Evolutionary conservation across 331 rosid species (phyloP), one percentile per base, ranked within the genome.

Genomic region (Quercus phellos): DNA sequence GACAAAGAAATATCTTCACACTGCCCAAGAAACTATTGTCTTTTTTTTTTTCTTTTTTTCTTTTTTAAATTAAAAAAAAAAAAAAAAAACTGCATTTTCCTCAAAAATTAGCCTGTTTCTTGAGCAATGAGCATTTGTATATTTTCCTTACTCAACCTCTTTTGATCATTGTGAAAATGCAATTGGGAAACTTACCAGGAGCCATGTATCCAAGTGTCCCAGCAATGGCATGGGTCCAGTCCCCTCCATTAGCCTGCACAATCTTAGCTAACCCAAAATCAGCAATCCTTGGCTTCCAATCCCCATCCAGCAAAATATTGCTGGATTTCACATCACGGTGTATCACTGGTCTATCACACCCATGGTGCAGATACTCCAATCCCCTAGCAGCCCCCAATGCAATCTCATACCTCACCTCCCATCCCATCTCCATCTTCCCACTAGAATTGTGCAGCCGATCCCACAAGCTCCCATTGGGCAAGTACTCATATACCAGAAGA

Each of bases 191-290:
- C 78, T 79, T 89, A 94, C 99, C 99, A 18, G 99, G 99, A 84
- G 99, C 90, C 63, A 92, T 87, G 87, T 94, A 94, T 8, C 99
- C 99, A 55, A 87, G 87, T 54, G 99, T 94, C 24, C 98, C 99
- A 17, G 97, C 91, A 82, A 94, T 85, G 77, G 86, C 90, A 76
- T 81, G 85, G 12, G 97, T 86, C 85, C 88, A 88, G 81, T 87
- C 92, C 56, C 88, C 92, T 56, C 81, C 85, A 50, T 73, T 93
- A 56, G 92, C 85, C 6, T 86, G 92, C 74, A 89, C 82, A 76
- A 92, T 88, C 88, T 88, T 94, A 26, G 99, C 99, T n/a, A 94
- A 89, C 11, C 99, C 99, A 74, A 94, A 94, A 82, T 92, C 99
- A 74, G 98, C 99, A 78, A 94, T 92, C 80, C 87, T 89, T 34